phyloP scores from a whole-genome alignment of 2,329 filamentous ascomycete species.

The Cercospora citrullina region DNA sequence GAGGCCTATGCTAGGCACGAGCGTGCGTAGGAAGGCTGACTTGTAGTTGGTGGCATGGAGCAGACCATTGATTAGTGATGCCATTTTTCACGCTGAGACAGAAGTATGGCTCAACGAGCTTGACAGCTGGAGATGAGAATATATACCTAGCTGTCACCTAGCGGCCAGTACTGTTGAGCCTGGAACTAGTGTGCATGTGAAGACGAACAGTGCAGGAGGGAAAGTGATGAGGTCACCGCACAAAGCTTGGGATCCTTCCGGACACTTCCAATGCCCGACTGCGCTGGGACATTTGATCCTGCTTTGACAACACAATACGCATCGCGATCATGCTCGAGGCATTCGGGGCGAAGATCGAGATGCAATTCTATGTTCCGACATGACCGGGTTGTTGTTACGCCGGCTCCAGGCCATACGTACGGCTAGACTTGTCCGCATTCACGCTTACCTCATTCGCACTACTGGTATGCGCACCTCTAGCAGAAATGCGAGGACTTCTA shows the following conservation, averaged over 20 bases:
- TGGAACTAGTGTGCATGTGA: constrained; percentile 6
- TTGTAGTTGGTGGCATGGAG: constrained; percentile 63
- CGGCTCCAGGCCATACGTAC: neutral
- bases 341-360: constrained; percentile 3
- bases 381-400: neutral
- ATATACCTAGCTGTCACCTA: neutral
- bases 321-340: neutral
- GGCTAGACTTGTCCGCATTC: neutral
- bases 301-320: constrained; percentile 2
- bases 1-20: constrained; percentile 62
- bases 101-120: neutral
- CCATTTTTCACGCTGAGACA: constrained; percentile 29
- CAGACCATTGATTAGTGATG: constrained; percentile 47
- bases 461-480: neutral
- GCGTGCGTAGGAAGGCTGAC: constrained; percentile 61
- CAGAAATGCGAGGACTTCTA: neutral
- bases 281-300: neutral
- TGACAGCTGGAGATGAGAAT: neutral
- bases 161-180: neutral
- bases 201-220: neutral
- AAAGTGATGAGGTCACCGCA: constrained; percentile 18
- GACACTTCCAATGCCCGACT: constrained; percentile 8
- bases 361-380: neutral
- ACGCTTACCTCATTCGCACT: neutral
- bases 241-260: constrained; percentile 8